Evolutionary conservation across 2,329 filamentous ascomycete species (phyloP).

Genomic region (Fusarium paranaense): DNA sequence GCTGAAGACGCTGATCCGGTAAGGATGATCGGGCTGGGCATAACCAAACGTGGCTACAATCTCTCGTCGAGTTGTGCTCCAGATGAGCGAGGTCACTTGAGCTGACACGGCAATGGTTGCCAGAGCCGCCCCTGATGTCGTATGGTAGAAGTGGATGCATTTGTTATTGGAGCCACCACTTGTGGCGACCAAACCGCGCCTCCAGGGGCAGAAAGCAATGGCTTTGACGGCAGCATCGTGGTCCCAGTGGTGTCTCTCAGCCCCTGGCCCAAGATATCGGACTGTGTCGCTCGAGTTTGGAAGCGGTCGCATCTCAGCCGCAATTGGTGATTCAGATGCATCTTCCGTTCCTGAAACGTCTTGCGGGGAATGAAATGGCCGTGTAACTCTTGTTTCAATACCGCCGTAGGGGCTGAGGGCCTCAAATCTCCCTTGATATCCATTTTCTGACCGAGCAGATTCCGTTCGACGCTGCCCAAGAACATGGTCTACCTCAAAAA

Average conservation of each 20-base stretch:
- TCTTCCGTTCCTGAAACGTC: neutral
- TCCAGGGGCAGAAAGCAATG: constrained; percentile 97
- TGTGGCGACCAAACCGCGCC: constrained; percentile 85
- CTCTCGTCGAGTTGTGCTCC: constrained; percentile 86
- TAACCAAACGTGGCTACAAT: constrained; percentile 96
- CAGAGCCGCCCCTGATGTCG: constrained; percentile 82
- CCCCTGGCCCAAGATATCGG: constrained; percentile 63
- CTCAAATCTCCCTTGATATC: constrained; percentile 10
- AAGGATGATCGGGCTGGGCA: constrained; percentile 88
- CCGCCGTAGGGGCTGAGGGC: constrained; percentile 15
- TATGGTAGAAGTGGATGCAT: constrained; percentile 96
- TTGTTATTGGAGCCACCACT: constrained; percentile 95
- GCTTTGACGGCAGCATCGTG: constrained; percentile 95
- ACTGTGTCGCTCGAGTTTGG: constrained; percentile 51
- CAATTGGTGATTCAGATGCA: constrained; percentile 14
- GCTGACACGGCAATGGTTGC: constrained; percentile 93
- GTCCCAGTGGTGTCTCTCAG: constrained; percentile 77
- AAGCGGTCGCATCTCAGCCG: constrained; percentile 45
- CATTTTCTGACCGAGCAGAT: neutral
- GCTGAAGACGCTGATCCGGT: constrained; percentile 90
- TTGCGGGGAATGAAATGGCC: neutral
- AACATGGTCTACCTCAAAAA: constrained; percentile 78
- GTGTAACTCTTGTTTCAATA: constrained; percentile 25
- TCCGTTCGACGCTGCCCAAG: constrained; percentile 43
- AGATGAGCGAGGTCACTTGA: constrained; percentile 93